These are phyloP conservation scores for Lactarius indigo DNA, from an alignment of 768 basidiomycete genomes.

Conservation along the genomic window DNA sequence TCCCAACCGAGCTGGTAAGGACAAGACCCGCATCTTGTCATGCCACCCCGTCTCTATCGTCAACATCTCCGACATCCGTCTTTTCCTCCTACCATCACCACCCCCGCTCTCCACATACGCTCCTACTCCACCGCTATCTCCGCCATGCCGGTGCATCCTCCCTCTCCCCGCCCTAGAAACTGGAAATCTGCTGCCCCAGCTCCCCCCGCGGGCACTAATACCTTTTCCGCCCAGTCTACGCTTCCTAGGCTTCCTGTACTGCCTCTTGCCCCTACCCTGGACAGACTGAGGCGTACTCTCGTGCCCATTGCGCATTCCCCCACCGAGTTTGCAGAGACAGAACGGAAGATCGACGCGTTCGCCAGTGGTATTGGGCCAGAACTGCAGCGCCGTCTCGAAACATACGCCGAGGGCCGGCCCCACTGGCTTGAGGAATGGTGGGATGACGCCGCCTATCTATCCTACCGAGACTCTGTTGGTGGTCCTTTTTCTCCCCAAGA, in stretches of 20 bases:
- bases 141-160: conserved; percentile 16
- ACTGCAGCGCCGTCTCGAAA: conserved; percentile 63
- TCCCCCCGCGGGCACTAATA: conserved; percentile 45
- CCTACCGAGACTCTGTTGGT: conserved; percentile 80
- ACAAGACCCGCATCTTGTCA: background rate
- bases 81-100: background rate
- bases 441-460: conserved; percentile 81
- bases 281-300: conserved; percentile 64
- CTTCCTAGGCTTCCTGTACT: conserved; percentile 79
- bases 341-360: conserved; percentile 67
- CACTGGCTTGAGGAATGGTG: conserved; percentile 97
- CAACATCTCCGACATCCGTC: background rate
- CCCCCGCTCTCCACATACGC: background rate
- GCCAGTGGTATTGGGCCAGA: conserved; percentile 39
- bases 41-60: background rate
- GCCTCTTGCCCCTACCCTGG: conserved; percentile 58
- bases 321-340: conserved; percentile 52
- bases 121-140: background rate
- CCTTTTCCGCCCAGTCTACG: conserved; percentile 60
- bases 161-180: conserved; percentile 41
- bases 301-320: conserved; percentile 67
- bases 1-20: background rate
- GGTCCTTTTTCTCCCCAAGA: background rate
- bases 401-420: conserved; percentile 47
- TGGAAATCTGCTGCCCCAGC: conserved; percentile 75